Evolutionary conservation across 345 rosid species (phyloP), one percentile per base, ranked within the genome.

Genomic region (Melaleuca alternifolia): DNA sequence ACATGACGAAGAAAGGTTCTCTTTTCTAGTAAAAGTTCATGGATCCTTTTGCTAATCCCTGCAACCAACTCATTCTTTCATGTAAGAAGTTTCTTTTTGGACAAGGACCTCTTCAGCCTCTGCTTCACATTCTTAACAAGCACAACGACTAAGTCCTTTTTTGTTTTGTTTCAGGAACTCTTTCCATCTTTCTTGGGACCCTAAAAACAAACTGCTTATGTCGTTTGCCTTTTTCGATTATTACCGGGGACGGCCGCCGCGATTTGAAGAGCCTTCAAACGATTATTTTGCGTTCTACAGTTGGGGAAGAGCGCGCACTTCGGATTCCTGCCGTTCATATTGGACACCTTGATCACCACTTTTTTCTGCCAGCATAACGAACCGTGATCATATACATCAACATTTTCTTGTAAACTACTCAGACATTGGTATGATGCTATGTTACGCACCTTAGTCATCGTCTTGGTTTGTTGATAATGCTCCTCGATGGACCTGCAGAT

Each of bases 331-430:
- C n/a, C 16, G 44, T 46, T 16, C 91, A 87, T 30, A 30, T 26
- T 86, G 46, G 86, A n/a, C 41, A 91, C 90, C 65, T 75, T 87
- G 54, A 92, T 81, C 50, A 86, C 88, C 62, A 88, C 56, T 89
- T 89, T 91, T 89, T 89, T 86, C 86, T 90, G 89, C 87, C 33
- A 12, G 65, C 33, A 57, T 57, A 57, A 26, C 11, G 65, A 57
- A 26, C 65, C 65, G 33, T n/a, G 16, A 26, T 11, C 30, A 57
- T 26, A 26, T 5, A 11, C 11, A 57, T 11, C 65, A 26, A 26
- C 65, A 57, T 11, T 57, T 57, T 57, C 65, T 57, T 57, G 15
- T 57, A 26, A 57, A 57, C 16, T 11, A 11, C 26, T 57, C 65
- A 57, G 26, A 26, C 65, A 26, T 26, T 26, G 11, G 65, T 26